These are phyloP conservation scores for Penicillium canescens DNA, from an alignment of 495 filamentous ascomycete genomes.

Conservation along the genomic window DNA sequence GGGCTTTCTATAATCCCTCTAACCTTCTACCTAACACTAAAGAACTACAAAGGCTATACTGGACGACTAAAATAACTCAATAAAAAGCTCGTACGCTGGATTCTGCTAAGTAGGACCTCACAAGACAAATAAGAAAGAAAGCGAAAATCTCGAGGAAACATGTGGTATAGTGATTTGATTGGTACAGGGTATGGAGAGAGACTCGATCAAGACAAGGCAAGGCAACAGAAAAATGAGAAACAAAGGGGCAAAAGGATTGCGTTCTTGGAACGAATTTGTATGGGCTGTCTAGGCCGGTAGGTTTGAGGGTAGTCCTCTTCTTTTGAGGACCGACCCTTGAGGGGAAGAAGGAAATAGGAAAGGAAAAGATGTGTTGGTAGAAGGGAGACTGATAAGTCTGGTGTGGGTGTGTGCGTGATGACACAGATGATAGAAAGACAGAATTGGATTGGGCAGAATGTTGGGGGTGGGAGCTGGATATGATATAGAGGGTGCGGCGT, in stretches of 20 bases:
- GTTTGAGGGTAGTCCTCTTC: neutral
- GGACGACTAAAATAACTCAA: neutral
- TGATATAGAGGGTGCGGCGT: slow-evolving; percentile 6
- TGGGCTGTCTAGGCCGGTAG: slow-evolving; percentile 1
- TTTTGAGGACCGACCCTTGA: too few relatives aligned
- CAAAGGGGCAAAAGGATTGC: slow-evolving; percentile 1
- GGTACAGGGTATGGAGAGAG: slow-evolving; percentile 30
- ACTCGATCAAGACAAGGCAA: neutral
- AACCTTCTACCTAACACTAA: too few relatives aligned
- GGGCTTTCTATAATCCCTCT: too few relatives aligned
- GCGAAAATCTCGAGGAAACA: slow-evolving; percentile 16
- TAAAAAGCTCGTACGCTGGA: slow-evolving; percentile 2
- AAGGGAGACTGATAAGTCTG: slow-evolving; percentile 4
- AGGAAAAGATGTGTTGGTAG: slow-evolving; percentile 9
- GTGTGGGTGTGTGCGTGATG: slow-evolving; percentile 1
- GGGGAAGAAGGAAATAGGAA: neutral
- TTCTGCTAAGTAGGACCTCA: slow-evolving; percentile 14
- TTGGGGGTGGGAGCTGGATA: neutral
- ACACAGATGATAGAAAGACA: neutral
- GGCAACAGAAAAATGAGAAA: slow-evolving; percentile 16
- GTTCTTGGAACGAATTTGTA: too few relatives aligned
- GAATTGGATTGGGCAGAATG: neutral
- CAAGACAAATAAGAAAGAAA: slow-evolving; percentile 8
- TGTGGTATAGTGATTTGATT: slow-evolving; percentile 37
- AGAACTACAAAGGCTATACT: too few relatives aligned